Evolutionary conservation across 2,329 filamentous ascomycete species (phyloP).

Genomic region (Ceratocystiopsis minuta): DNA sequence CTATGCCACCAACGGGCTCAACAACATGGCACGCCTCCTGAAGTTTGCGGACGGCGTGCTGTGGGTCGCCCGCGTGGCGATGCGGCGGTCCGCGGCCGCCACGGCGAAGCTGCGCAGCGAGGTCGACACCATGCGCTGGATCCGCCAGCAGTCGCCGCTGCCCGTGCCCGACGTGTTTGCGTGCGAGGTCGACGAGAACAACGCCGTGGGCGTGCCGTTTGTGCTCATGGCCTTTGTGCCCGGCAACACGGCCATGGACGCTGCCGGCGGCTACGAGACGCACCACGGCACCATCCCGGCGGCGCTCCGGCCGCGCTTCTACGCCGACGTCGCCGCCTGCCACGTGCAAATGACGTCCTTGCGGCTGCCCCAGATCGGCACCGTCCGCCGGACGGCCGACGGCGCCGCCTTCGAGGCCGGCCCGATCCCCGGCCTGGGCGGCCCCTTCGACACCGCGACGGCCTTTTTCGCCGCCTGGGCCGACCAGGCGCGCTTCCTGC

Average conservation of each 20-base stretch:
- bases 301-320: too few species aligned
- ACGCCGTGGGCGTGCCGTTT: conserved; percentile 13
- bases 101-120: conserved; percentile 3
- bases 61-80: conserved; percentile 3
- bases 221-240: conserved; percentile 16
- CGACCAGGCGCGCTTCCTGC: conserved; percentile 7
- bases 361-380: conserved; percentile 9
- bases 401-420: conserved; percentile 8
- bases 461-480: conserved; percentile 11
- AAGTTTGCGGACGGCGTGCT: conserved; percentile 1
- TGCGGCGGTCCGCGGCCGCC: not conserved
- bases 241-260: conserved; percentile 14
- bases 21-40: conserved; percentile 4
- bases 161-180: conserved; percentile 13
- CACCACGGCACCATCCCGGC: conserved; percentile 8
- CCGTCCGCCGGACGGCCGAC: conserved; percentile 1
- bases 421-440: conserved; percentile 5
- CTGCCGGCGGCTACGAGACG: conserved; percentile 9
- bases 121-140: conserved; percentile 2
- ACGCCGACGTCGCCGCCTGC: not conserved
- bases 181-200: conserved; percentile 9
- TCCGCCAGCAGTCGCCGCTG: not conserved
- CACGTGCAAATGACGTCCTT: conserved; percentile 7
- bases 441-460: conserved; percentile 11
- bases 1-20: conserved; percentile 1